Conservation (phyloP, 2,329 filamentous ascomycete species). For the Colletotrichum camelliae region DNA sequence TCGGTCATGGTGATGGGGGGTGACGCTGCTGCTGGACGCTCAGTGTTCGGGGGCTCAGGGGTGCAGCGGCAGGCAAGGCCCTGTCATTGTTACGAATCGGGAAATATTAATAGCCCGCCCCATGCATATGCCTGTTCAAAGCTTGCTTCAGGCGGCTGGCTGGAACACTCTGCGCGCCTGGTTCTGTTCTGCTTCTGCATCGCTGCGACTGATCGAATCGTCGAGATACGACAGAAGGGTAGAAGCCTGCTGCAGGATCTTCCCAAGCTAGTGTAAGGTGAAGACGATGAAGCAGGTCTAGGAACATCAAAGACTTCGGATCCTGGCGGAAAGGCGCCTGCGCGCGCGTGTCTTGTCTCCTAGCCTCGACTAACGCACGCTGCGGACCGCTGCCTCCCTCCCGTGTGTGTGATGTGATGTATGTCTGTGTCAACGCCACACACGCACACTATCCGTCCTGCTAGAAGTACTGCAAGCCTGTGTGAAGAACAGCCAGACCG, state of each 20-base stretch:
- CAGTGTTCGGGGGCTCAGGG: background rate
- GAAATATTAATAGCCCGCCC: constrained; percentile 18
- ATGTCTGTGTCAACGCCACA: background rate
- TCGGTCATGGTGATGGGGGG: background rate
- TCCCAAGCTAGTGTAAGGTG: background rate
- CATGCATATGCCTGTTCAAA: constrained; percentile 1
- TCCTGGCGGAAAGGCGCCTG: background rate
- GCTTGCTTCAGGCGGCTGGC: background rate
- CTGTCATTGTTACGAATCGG: background rate
- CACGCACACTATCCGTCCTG: background rate
- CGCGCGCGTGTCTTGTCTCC: background rate
- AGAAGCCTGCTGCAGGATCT: background rate
- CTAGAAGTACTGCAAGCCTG: background rate
- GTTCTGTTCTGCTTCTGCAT: background rate
- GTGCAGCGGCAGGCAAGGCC: background rate
- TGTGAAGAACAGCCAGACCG: background rate
- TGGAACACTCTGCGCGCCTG: background rate
- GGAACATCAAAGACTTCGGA: background rate
- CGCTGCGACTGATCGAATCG: background rate
- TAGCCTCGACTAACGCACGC: background rate
- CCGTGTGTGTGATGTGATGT: background rate
- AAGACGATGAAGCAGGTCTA: background rate
- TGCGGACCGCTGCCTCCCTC: constrained; percentile 2
- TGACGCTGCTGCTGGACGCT: background rate
- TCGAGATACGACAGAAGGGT: background rate